These are phyloP conservation scores for Medicago arabica DNA, from an alignment of 306 rosid species.

Conservation along the genomic window DNA sequence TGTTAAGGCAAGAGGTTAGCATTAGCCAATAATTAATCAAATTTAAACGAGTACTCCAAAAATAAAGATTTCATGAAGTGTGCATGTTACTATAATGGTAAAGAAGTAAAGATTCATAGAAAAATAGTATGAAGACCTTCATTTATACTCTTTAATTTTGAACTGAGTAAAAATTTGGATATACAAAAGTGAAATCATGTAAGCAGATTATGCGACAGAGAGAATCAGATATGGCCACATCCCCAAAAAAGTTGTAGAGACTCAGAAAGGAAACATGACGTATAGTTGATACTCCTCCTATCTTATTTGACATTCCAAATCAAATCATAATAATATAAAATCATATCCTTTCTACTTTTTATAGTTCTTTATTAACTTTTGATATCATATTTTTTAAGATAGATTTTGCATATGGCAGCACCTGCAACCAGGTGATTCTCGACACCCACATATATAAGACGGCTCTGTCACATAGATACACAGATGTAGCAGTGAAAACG, in stretches of 20 bases:
- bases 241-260: slow-evolving; percentile 32
- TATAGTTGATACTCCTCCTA: slow-evolving; percentile 6
- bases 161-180: too few species aligned
- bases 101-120: too few species aligned
- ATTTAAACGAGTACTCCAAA: too few species aligned
- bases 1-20: too few species aligned
- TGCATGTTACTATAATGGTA: too few species aligned
- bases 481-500: background rate
- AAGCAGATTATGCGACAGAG: slow-evolving; percentile 31
- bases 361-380: slow-evolving; percentile 8
- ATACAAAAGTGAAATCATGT: background rate
- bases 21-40: too few species aligned
- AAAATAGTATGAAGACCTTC: too few species aligned
- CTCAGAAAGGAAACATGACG: slow-evolving; percentile 40
- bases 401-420: slow-evolving; percentile 34
- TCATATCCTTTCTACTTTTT: slow-evolving; percentile 17
- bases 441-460: slow-evolving; percentile 45
- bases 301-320: slow-evolving; percentile 36
- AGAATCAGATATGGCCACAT: slow-evolving; percentile 37
- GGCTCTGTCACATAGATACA: slow-evolving; percentile 54
- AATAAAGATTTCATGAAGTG: too few species aligned
- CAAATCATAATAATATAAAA: background rate
- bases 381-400: slow-evolving; percentile 36
- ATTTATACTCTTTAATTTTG: too few species aligned
- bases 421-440: slow-evolving; percentile 46